Evolutionary conservation across 2,329 filamentous ascomycete genomes (phyloP).

Genomic region (Curvularia eragrostidis): DNA sequence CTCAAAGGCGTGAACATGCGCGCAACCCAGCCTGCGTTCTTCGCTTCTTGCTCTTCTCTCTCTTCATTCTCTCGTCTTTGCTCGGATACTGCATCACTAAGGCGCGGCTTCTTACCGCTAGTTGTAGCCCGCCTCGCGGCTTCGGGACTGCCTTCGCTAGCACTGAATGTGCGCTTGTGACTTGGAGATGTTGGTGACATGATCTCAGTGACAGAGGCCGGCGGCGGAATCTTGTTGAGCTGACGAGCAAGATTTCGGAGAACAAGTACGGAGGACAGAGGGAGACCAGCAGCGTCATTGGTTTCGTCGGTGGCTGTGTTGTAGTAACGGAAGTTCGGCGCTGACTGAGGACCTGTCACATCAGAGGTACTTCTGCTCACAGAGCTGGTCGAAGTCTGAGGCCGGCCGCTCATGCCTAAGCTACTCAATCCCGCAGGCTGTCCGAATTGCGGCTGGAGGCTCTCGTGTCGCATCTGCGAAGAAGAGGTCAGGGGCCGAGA

Average conservation of each 20-base stretch:
- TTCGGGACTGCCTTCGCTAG: slow-evolving; percentile 37
- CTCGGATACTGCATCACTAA: slow-evolving; percentile 42
- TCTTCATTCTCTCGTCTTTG: slow-evolving; percentile 40
- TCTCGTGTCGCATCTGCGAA: slow-evolving; percentile 37
- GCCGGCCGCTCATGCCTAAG: slow-evolving; percentile 36
- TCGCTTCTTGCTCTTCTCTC: slow-evolving; percentile 57
- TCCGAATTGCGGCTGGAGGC: slow-evolving; percentile 41
- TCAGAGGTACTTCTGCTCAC: slow-evolving; percentile 32
- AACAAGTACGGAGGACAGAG: slow-evolving; percentile 78
- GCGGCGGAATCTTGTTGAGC: slow-evolving; percentile 48
- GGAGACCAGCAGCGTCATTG: slow-evolving; percentile 73
- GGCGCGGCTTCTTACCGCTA: slow-evolving; percentile 54
- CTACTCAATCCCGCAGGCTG: slow-evolving; percentile 40
- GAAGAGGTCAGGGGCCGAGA: slow-evolving; percentile 38
- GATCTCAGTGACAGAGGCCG: slow-evolving; percentile 31
- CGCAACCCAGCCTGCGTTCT: slow-evolving; percentile 69
- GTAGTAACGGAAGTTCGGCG: slow-evolving; percentile 48
- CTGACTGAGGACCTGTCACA: slow-evolving; percentile 23
- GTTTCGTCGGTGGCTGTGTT: slow-evolving; percentile 59
- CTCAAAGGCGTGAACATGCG: slow-evolving; percentile 70
- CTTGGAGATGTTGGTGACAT: slow-evolving; percentile 32
- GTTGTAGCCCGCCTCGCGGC: slow-evolving; percentile 31
- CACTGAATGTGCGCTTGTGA: slow-evolving; percentile 42
- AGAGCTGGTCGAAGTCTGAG: slow-evolving; percentile 21
- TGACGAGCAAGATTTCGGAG: slow-evolving; percentile 75